Conservation (phyloP, 2,329 filamentous ascomycete genomes). For the Diaporthe citri region DNA sequence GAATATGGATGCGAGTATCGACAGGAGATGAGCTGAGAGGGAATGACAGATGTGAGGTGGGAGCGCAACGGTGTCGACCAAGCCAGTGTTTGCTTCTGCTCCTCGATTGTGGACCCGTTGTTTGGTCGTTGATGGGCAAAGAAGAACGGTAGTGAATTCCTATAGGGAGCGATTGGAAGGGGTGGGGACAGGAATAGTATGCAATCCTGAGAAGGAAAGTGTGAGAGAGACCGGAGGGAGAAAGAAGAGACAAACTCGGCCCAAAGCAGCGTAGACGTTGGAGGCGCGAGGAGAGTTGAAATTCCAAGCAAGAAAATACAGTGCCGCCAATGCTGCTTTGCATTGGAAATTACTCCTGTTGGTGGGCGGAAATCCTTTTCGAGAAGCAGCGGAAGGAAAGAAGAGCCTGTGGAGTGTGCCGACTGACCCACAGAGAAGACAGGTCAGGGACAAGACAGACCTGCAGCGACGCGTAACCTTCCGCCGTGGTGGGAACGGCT, state of each 20-base stretch:
- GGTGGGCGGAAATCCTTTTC: conserved; percentile 14
- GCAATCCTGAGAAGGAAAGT: not conserved
- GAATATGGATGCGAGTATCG: not conserved
- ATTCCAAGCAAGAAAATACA: not conserved
- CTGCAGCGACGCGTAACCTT: conserved; percentile 24
- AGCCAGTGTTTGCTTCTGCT: not conserved
- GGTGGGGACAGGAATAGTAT: not conserved
- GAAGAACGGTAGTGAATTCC: not conserved
- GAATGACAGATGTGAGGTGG: not conserved
- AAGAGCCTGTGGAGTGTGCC: conserved; percentile 12
- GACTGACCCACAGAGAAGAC: conserved; percentile 10
- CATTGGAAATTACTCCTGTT: conserved; percentile 11
- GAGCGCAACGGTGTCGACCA: not conserved
- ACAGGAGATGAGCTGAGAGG: not conserved
- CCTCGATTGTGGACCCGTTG: not conserved
- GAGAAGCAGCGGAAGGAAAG: conserved; percentile 14
- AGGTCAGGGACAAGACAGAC: conserved; percentile 13
- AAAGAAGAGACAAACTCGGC: not conserved
- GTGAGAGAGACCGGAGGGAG: not conserved
- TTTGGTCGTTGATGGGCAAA: not conserved
- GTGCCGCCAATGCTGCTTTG: conserved; percentile 18
- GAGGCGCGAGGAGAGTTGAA: not conserved
- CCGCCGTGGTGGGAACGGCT: not conserved
- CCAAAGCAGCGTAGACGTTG: not conserved
- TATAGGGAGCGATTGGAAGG: not conserved